Base-by-base conservation (phyloP, 306 rosid genomes). In the Rubus idaeus region DNA sequence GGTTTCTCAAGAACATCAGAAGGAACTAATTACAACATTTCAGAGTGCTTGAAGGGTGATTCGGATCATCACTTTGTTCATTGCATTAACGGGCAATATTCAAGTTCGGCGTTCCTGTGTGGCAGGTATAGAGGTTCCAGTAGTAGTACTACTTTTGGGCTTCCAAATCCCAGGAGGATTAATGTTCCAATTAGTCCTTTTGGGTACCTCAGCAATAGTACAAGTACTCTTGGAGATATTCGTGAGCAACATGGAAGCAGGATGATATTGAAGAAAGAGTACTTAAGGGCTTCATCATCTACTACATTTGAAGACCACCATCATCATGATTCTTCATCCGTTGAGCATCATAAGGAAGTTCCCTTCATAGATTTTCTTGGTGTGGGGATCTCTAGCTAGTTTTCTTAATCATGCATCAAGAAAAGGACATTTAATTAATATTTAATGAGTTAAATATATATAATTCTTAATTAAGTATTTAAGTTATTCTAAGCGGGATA, bases 291-390 rank as follows among this genome's bases (percentile, higher is more conserved):
- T 63, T n/a, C 45, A 14, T 63, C 76, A 70, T 68, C 90, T 10
- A 46, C 42, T 37, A 52, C 18, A 8, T 62, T 72, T 6, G 84
- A 80, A 73, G 87, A 82, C 55, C 78, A 78, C 77, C 79, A 46
- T 71, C 81, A 80, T 69, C 75, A 68, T 18, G 69, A 74, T 67
- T 45, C 44, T 44, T 49, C 40, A 74, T 70, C 88, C 13, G 35
- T 60, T 71, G 57, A 73, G 68, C 77, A 79, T 35, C 83, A 75
- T 57, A 87, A 82, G 80, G 79, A 88, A 71, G 85, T 87, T 75
- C 89, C 89, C 63, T 92, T 92, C 90, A 90, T 92, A 71, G 97
- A 92, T 92, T 92, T 92, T 87, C 93, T 92, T 70, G 97, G 97
- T 73, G 97, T 92, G 46, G 97, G 97, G 71, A 80, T 90, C 66